A percentile compares a stretch with the other conserved stretches of the same genome.
phyloP scores from a whole-genome alignment of 768 basidiomycete species.

The Leccinum broughii region DNA sequence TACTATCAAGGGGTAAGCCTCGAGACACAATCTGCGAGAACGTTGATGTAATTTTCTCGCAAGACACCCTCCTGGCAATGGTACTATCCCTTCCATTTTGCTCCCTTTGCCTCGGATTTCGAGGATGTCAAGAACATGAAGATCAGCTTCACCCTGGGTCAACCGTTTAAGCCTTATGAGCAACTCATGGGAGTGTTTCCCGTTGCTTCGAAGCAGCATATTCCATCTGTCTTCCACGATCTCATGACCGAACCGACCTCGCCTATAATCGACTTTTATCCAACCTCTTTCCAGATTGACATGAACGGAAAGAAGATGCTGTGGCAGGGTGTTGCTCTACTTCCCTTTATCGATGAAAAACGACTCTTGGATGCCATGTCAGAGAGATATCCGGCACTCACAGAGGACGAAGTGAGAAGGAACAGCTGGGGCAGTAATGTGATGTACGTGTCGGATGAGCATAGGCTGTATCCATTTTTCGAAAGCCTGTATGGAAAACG shows the following conservation, averaged over 20 bases:
- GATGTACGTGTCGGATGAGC: slow-evolving; percentile 81
- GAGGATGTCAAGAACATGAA: slow-evolving; percentile 74
- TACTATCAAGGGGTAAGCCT: slow-evolving; percentile 93
- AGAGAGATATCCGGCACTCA: slow-evolving; percentile 59
- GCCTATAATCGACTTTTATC: slow-evolving; percentile 96
- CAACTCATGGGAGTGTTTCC: slow-evolving; percentile 99
- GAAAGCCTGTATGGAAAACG: slow-evolving; percentile 90
- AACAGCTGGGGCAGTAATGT: slow-evolving; percentile 85
- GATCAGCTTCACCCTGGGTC: slow-evolving; percentile 74
- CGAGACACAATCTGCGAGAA: not conserved
- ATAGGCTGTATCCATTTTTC: slow-evolving; percentile 84
- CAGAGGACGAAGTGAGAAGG: slow-evolving; percentile 77
- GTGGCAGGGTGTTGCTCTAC: slow-evolving; percentile 96
- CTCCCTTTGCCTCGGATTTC: slow-evolving; percentile 97
- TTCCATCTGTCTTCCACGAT: slow-evolving; percentile 80
- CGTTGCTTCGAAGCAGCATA: slow-evolving; percentile 80
- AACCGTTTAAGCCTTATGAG: slow-evolving; percentile 95
- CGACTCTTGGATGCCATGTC: slow-evolving; percentile 85
- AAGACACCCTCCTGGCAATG: slow-evolving; percentile 96
- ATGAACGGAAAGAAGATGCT: slow-evolving; percentile 99
- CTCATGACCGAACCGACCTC: slow-evolving; percentile 88
- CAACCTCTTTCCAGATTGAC: slow-evolving; percentile 87
- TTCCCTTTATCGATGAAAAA: slow-evolving; percentile 92
- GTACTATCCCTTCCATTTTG: slow-evolving; percentile 99
- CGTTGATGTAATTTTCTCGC: slow-evolving; percentile 21